Evolutionary conservation across 306 rosid genomes (phyloP).

Genomic region (Vicia faba): DNA sequence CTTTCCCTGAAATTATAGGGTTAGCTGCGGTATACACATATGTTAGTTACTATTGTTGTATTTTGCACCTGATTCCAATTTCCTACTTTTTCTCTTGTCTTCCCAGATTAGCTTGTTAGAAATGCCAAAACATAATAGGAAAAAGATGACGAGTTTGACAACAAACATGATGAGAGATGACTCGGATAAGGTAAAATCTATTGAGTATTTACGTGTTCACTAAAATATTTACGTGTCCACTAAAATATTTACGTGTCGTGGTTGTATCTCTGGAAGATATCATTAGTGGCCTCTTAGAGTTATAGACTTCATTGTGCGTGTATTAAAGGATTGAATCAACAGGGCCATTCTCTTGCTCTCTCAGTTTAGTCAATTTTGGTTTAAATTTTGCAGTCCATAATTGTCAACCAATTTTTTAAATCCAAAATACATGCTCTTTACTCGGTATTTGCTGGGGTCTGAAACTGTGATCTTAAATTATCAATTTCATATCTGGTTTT

Average conservation of each 20-base stretch:
- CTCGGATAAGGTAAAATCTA: slow-evolving; percentile 69
- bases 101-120: slow-evolving; percentile 83
- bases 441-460: background rate
- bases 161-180: slow-evolving; percentile 93
- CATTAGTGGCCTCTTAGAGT: slow-evolving; percentile 24
- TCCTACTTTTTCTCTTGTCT: slow-evolving; percentile 5
- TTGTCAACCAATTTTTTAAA: background rate
- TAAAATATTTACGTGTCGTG: slow-evolving; percentile 2
- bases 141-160: slow-evolving; percentile 71
- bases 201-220: slow-evolving; percentile 14
- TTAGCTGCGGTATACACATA: background rate
- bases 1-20: background rate
- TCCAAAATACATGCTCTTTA: slow-evolving; percentile 16
- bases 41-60: background rate
- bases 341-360: slow-evolving; percentile 19
- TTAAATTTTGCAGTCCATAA: slow-evolving; percentile 26
- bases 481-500: slow-evolving; percentile 6
- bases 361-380: slow-evolving; percentile 12
- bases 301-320: slow-evolving; percentile 5
- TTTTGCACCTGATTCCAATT: slow-evolving; percentile 24
- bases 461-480: slow-evolving; percentile 3
- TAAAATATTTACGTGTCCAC: slow-evolving; percentile 16
- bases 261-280: slow-evolving; percentile 23
- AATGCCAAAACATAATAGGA: slow-evolving; percentile 59
- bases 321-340: slow-evolving; percentile 25